Evolutionary conservation across 164 flowering plant species (phyloP), one percentile per base, ranked within the genome.

Genomic region (Tetracentron sinense): DNA sequence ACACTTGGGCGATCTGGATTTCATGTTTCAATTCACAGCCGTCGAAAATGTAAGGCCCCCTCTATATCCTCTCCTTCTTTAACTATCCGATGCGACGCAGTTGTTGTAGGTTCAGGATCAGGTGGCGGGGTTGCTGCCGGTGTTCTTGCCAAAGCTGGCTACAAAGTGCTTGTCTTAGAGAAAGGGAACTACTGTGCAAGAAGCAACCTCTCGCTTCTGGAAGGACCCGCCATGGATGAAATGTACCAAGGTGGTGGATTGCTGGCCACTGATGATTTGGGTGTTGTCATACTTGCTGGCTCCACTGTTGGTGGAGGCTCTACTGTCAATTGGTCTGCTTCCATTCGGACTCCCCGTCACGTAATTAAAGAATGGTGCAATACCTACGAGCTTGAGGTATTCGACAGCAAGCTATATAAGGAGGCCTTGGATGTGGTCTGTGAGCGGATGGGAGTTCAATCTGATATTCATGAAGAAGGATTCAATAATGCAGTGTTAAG

Each of bases 221-320:
- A 91, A 76, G 97, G 95, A 6, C 83, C 78, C 0, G 42, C 81
- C 0, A 68, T 87, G 81, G 85, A 84, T 30, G 71, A 84, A 58
- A 85, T 91, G 91, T 91, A 88, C 77, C 69, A 75, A 7, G 69
- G 78, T 0, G 68, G 79, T 14, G 93, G 92, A 3, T 8, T 84
- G 31, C 4, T 82, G 0, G 74, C 83, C 2, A 85, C 87, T 0
- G 72, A 75, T 0, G 85, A 89, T 28, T 58, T 75, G 56, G 69
- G 78, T 1, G 77, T 76, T 1, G 20, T 77, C 0, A 15, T 89
- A 2, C 86, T 92, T 2, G 89, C 97, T 0, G 97, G 94, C 7
- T 85, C 97, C 0, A 84, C 96, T 0, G 96, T 92, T 0, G 97
- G 97, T 8, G 95, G 97, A 17, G 97, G 95, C 28, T 84, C 96